Base-by-base conservation (phyloP, 352 stramenopile genomes). In the Ophiocytium majus region DNA sequence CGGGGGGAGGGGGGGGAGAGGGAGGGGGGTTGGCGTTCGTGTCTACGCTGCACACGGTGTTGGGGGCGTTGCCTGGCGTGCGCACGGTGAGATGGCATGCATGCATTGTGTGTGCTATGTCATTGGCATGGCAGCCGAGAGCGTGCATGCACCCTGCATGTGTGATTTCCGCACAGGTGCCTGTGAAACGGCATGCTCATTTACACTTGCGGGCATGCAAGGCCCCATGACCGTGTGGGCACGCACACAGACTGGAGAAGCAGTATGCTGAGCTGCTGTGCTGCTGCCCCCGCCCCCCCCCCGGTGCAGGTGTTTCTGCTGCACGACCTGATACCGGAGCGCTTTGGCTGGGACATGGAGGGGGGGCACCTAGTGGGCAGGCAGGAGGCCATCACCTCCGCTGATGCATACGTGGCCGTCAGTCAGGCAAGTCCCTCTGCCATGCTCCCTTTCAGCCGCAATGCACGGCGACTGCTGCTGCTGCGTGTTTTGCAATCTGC, bases 301-400 rank as follows among this genome's bases (percentile, higher is more conserved):
- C 64, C 31, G 31, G 5, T 82, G 33, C n/a, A 75, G 31, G 37
- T 89, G 34, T 36, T 89, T 17, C n/a, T 91, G 19, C 63, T 90
- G 23, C 89, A 91, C 83, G 89, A 91, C 64, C 34, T 91, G 37
- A 86, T 86, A 0, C 89, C 89, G 19, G 89, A 91, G 79, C 78
- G 31, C 0, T 89, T 91, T 43, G 84, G 81, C 5, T 90, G 86
- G 86, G 80, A 88, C 49, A 85, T 85, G 82, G 49, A 14, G 1
- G 32, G 63, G 14, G 14, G 35, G 14, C 81, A 88, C 63, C 87
- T 82, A 86, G 1, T 32, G 0, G 57, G 78, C 36, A 90, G 88
- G 63, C 37, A 83, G 10, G 50, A 43, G 1, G 78, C 84, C 19
- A 43, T 89, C 33, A 23, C 10, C 1, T 0, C 9, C 10, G 84